Evolutionary conservation across 2,329 filamentous ascomycete genomes (phyloP).

Genomic region (Penicillium nordicum): DNA sequence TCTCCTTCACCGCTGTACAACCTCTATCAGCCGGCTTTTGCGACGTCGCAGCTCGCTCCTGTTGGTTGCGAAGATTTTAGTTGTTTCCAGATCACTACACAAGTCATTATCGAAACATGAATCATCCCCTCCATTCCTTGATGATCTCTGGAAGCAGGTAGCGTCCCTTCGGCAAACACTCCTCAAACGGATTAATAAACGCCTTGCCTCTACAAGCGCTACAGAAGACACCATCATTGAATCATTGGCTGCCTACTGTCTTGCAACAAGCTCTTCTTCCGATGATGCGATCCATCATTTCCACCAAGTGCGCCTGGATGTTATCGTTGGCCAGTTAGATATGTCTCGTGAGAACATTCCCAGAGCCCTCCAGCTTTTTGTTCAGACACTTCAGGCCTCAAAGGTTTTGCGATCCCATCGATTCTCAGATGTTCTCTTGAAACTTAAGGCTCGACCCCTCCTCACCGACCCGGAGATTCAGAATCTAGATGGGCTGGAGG

Average conservation of each 20-base stretch:
- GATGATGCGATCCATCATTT: slow-evolving; percentile 78
- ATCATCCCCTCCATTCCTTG: slow-evolving; percentile 52
- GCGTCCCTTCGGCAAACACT: slow-evolving; percentile 61
- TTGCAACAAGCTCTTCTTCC: slow-evolving; percentile 75
- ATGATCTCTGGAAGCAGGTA: slow-evolving; percentile 62
- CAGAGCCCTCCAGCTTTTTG: slow-evolving; percentile 67
- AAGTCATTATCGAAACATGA: slow-evolving; percentile 63
- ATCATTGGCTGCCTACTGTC: slow-evolving; percentile 74
- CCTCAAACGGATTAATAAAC: slow-evolving; percentile 61
- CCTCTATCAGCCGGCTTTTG: slow-evolving; percentile 52
- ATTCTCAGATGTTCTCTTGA: slow-evolving; percentile 65
- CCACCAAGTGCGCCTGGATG: slow-evolving; percentile 66
- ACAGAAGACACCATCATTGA: slow-evolving; percentile 58
- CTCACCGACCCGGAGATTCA: slow-evolving; percentile 68
- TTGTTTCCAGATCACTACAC: slow-evolving; percentile 70
- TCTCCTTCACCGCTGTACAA: slow-evolving; percentile 56
- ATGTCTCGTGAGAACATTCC: slow-evolving; percentile 55
- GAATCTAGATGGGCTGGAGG: slow-evolving; percentile 64
- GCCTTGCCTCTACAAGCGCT: slow-evolving; percentile 45
- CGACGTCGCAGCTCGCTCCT: slow-evolving; percentile 51
- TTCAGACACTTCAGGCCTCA: slow-evolving; percentile 72
- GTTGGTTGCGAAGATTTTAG: slow-evolving; percentile 66
- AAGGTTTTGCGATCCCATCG: slow-evolving; percentile 71
- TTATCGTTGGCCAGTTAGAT: slow-evolving; percentile 62
- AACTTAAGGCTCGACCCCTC: slow-evolving; percentile 67